Conservation (phyloP, 169 alveolate genomes). For the Plasmodium relictum region DNA sequence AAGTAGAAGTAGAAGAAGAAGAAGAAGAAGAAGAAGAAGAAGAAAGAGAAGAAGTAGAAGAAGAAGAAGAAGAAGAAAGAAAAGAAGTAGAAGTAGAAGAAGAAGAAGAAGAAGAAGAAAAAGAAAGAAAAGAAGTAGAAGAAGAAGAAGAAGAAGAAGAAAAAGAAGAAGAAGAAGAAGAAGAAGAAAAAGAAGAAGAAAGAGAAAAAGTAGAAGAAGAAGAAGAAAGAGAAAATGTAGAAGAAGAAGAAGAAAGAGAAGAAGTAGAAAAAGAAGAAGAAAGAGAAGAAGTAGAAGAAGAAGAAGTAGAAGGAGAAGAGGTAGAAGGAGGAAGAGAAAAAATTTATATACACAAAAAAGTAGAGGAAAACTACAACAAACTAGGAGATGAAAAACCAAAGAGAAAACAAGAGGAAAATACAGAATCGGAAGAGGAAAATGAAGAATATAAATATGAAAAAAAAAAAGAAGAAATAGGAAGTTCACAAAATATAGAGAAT, state of each 20-base stretch:
- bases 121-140: constrained; percentile 1
- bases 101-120: constrained; percentile 11
- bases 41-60: background rate
- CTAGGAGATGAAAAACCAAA: background rate
- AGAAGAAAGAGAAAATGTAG: constrained; percentile 5
- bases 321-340: background rate
- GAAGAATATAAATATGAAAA: constrained; percentile 11
- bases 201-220: background rate
- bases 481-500: background rate
- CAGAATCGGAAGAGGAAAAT: background rate
- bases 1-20: constrained; percentile 8
- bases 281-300: background rate
- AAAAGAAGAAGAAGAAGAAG: constrained; percentile 16
- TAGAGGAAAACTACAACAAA: background rate
- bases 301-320: background rate
- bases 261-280: background rate
- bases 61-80: background rate
- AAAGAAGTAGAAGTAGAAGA: background rate
- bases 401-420: background rate
- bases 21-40: constrained; percentile 1
- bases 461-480: background rate
- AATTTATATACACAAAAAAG: background rate
- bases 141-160: constrained; percentile 4
- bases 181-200: constrained; percentile 7
- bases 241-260: constrained; percentile 11